Evolutionary conservation across 805 yeast genomes (phyloP).

Genomic region (Ogataea sp.): DNA sequence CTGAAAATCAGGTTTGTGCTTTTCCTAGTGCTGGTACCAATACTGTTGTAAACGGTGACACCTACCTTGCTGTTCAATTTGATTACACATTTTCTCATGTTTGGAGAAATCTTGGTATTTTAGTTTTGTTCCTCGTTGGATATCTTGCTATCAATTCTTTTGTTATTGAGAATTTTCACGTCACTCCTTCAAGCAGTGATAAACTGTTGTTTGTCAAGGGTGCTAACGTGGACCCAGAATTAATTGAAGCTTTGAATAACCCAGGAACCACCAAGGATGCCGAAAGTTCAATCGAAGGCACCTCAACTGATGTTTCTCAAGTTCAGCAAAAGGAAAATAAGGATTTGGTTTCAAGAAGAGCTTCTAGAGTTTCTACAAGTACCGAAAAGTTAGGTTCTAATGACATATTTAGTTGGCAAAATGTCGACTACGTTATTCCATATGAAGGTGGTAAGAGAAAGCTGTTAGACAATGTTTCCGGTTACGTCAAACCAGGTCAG

Average conservation of each 20-base stretch:
- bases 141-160: constrained; percentile 24
- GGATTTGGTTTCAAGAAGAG: neutral
- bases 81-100: constrained; percentile 47
- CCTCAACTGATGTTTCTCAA: neutral
- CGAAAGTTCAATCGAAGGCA: constrained; percentile 8
- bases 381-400: constrained; percentile 21
- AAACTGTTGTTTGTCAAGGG: constrained; percentile 22
- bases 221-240: constrained; percentile 14
- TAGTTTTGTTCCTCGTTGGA: constrained; percentile 32
- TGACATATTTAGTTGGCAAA: constrained; percentile 55
- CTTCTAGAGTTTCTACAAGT: neutral
- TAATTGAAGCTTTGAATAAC: constrained; percentile 9
- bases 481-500: constrained; percentile 43
- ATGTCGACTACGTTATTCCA: constrained; percentile 50
- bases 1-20: constrained; percentile 39
- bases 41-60: constrained; percentile 41
- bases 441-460: constrained; percentile 31
- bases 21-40: constrained; percentile 48
- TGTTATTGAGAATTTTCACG: constrained; percentile 23
- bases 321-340: neutral
- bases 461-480: constrained; percentile 36
- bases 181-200: constrained; percentile 23
- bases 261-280: constrained; percentile 21
- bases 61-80: constrained; percentile 36
- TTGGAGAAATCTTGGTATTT: constrained; percentile 74